A percentile compares a stretch with the other conserved stretches of the same genome.
These are phyloP conservation scores for Diplodia intermedia DNA, from an alignment of 2,329 filamentous ascomycete genomes.

Conservation along the genomic window DNA sequence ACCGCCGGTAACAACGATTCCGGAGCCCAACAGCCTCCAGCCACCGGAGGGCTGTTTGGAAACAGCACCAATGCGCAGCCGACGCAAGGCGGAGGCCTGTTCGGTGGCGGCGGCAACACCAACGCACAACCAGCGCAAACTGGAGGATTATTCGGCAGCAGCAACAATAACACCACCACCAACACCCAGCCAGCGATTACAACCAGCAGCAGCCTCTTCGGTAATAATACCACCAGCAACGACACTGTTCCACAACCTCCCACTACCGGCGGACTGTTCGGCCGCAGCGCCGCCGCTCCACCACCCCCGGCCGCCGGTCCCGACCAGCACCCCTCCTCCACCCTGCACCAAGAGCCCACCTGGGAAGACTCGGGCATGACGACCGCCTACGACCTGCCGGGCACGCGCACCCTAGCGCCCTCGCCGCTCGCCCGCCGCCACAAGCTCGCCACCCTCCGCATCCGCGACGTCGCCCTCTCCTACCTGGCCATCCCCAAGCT, in stretches of 20 bases:
- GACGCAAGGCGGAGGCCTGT: slow-evolving; percentile 1
- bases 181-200: neutral
- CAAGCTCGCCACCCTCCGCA: slow-evolving; percentile 63
- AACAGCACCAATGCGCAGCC: slow-evolving; percentile 1
- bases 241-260: neutral
- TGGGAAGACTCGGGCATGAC: slow-evolving; percentile 67
- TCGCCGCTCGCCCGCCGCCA: slow-evolving; percentile 51
- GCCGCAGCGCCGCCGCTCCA: neutral
- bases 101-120: neutral
- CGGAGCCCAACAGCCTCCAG: neutral
- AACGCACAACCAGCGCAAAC: neutral
- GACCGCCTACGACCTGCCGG: slow-evolving; percentile 67
- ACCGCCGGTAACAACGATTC: neutral
- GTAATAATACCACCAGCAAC: neutral
- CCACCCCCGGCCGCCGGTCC: neutral
- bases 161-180: neutral
- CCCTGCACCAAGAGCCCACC: slow-evolving; percentile 10
- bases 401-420: slow-evolving; percentile 63
- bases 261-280: neutral
- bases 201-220: neutral
- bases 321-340: neutral
- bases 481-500: slow-evolving; percentile 68
- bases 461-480: slow-evolving; percentile 59
- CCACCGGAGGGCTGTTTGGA: slow-evolving; percentile 4
- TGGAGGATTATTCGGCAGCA: slow-evolving; percentile 1